A percentile compares a stretch with the other conserved stretches of the same genome.
Conservation (phyloP, 768 basidiomycete species). For the Boletales sp. region DNA sequence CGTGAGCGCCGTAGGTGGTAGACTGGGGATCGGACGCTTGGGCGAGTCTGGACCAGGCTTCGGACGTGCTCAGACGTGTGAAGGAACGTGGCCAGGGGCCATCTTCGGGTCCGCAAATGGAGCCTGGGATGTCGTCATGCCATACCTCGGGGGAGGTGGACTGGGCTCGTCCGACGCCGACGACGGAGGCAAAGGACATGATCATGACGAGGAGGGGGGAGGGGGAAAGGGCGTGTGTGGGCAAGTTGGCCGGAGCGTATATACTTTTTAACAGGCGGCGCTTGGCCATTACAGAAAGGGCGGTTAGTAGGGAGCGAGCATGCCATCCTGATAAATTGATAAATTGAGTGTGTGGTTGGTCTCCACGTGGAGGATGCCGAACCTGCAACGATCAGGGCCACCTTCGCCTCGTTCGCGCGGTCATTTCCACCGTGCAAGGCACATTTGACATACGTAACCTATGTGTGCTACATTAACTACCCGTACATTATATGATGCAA, state of each 20-base stretch:
- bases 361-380: slow-evolving; percentile 21
- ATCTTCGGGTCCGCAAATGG: slow-evolving; percentile 59
- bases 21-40: slow-evolving; percentile 51
- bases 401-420: slow-evolving; percentile 22
- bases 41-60: slow-evolving; percentile 51
- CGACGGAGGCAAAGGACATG: slow-evolving; percentile 13
- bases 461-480: slow-evolving; percentile 26
- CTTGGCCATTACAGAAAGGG: slow-evolving; percentile 23
- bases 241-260: slow-evolving; percentile 1
- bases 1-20: slow-evolving; percentile 33
- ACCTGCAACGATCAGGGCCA: slow-evolving; percentile 8
- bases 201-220: slow-evolving; percentile 11
- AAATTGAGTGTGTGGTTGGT: slow-evolving; percentile 8
- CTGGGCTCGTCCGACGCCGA: slow-evolving; percentile 9
- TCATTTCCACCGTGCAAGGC: slow-evolving; percentile 9
- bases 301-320: slow-evolving; percentile 13
- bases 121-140: slow-evolving; percentile 59
- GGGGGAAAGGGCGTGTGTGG: slow-evolving; percentile 1
- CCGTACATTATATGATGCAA: slow-evolving; percentile 12
- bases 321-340: slow-evolving; percentile 22
- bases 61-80: slow-evolving; percentile 45
- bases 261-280: slow-evolving; percentile 29
- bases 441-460: slow-evolving; percentile 13
- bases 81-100: slow-evolving; percentile 64
- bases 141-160: slow-evolving; percentile 40